These are phyloP conservation scores for Tephrocybe sp. DNA, from an alignment of 768 basidiomycete genomes.

Conservation along the genomic window DNA sequence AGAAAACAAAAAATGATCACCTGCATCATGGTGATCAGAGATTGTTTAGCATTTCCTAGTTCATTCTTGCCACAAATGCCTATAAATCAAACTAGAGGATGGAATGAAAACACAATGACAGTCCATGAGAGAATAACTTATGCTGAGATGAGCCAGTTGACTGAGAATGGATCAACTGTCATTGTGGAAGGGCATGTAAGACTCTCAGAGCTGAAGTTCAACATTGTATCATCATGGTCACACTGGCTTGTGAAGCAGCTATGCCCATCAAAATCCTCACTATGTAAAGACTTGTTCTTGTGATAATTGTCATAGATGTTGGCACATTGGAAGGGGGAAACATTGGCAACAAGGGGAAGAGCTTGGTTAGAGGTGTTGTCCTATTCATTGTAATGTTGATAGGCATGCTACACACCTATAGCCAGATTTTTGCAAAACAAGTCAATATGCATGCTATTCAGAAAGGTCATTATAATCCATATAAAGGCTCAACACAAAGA, in stretches of 20 bases:
- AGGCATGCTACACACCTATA: too few relatives aligned
- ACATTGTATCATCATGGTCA: constrained; percentile 75
- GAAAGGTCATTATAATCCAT: too few relatives aligned
- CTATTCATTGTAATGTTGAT: constrained; percentile 53
- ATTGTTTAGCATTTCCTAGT: constrained; percentile 91
- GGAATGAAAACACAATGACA: constrained; percentile 2
- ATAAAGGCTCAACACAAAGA: too few relatives aligned
- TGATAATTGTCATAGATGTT: constrained; percentile 78
- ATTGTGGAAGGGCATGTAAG: constrained; percentile 90
- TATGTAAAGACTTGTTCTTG: constrained; percentile 69
- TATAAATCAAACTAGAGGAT: constrained; percentile 86
- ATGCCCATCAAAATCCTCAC: constrained; percentile 79
- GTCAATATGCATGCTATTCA: too few relatives aligned
- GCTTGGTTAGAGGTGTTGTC: constrained; percentile 67
- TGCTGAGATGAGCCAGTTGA: constrained; percentile 93
- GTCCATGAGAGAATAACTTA: constrained; percentile 41
- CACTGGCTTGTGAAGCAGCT: constrained; percentile 77
- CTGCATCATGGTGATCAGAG: constrained; percentile 97
- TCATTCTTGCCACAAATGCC: constrained; percentile 96
- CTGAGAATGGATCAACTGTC: constrained; percentile 81
- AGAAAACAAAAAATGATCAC: constrained; percentile 31
- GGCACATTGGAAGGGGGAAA: constrained; percentile 78
- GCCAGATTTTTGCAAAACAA: too few relatives aligned
- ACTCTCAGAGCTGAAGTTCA: constrained; percentile 88
- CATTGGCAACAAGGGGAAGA: constrained; percentile 81